Evolutionary conservation across 441 rosid genomes (phyloP), one percentile per base, ranked within the genome.

Genomic region (Omphalea diandra): DNA sequence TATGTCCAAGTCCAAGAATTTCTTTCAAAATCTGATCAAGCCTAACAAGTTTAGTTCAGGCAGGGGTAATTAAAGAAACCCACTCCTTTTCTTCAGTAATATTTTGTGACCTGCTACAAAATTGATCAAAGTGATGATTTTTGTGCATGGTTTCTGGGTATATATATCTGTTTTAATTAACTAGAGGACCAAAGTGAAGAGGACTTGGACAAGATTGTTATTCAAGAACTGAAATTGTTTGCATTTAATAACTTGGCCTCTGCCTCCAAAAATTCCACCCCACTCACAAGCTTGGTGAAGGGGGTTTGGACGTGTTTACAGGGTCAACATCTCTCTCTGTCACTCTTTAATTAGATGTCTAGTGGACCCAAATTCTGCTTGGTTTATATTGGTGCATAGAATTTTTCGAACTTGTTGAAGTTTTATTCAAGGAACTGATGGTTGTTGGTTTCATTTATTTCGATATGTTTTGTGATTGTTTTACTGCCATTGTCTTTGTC

Each of bases 241-340:
- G 27, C 88, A 17, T 92, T 77, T 76, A 89, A 84, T 70, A 59
- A 71, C 27, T 71, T 92, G 70, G 93, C 73, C 50, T 69, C 85
- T 73, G 96, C 98, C 44, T 90, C 99, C 72, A 88, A 76, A 69
- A 71, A 88, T 83, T 90, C 64, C 81, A 89, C 79, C 79, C 82
- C 14, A 69, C 78, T 67, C 83, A 94, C 73, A 94, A 85, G 78
- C 99, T 94, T 50, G 99, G 99, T 7, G 82, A 90, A 80, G 98
- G 99, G 61, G 98, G 99, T 9, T 94, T 74, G 98, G 98, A 5
- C 94, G 96, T 7, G 98, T 94, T 60, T 94, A 67, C 73, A 88
- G 69, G 94, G 98, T 88, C 69, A 71, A 29, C 36, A 12, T 49
- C 69, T 47, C n/a, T 14, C 3, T 58, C 29, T 18, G 9, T 22